phyloP scores from a whole-genome alignment of 2,329 filamentous ascomycete genomes.

The Beauveria brongniartii region DNA sequence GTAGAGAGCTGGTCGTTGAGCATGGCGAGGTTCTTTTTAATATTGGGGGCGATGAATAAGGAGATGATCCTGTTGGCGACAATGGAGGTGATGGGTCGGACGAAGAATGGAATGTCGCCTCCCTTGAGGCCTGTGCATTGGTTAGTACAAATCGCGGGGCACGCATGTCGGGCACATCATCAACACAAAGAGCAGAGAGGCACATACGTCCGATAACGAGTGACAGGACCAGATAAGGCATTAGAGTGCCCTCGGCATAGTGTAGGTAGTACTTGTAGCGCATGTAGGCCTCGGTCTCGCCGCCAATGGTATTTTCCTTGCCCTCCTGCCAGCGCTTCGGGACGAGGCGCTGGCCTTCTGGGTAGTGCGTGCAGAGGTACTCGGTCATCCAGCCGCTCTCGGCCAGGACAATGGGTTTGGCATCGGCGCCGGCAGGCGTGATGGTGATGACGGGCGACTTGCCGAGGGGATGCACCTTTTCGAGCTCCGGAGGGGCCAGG shows the following conservation, averaged over 20 bases:
- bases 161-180: background rate
- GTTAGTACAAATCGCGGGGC: background rate
- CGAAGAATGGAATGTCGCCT: constrained; percentile 40
- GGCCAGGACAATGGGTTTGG: constrained; percentile 56
- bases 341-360: constrained; percentile 36
- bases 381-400: constrained; percentile 77
- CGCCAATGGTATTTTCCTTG: constrained; percentile 47
- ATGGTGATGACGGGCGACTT: constrained; percentile 77
- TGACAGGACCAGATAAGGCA: constrained; percentile 59
- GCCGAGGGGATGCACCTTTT: constrained; percentile 73
- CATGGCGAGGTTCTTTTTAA: constrained; percentile 39
- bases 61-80: constrained; percentile 34
- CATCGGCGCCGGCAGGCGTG: constrained; percentile 26
- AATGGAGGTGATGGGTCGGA: constrained; percentile 41
- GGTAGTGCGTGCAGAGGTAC: constrained; percentile 65
- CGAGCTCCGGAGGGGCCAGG: constrained; percentile 68
- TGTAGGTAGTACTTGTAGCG: constrained; percentile 66
- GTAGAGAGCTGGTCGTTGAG: constrained; percentile 41
- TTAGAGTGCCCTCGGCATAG: constrained; percentile 77
- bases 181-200: background rate
- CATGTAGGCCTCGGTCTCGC: constrained; percentile 53
- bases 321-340: constrained; percentile 49
- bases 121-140: constrained; percentile 33
- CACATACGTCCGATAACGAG: constrained; percentile 48
- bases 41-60: constrained; percentile 38